Conservation (phyloP, 2,329 filamentous ascomycete species). For the Fusarium sp. region DNA sequence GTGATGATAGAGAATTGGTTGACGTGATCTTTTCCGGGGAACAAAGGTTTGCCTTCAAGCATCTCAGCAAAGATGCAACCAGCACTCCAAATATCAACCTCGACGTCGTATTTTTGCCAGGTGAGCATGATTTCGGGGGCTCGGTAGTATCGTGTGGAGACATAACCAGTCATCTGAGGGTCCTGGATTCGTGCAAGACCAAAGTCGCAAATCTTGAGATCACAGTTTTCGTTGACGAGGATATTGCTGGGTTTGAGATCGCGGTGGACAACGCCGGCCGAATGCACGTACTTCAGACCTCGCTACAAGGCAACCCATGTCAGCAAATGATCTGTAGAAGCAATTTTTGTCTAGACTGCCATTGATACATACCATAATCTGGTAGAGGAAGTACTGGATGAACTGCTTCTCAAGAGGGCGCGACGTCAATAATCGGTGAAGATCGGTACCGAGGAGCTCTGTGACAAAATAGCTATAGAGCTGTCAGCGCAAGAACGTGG, state of each 20-base stretch:
- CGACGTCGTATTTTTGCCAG: constrained; percentile 99
- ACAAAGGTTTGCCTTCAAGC: constrained; percentile 97
- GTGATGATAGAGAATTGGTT: constrained; percentile 99
- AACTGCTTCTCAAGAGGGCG: constrained; percentile 98
- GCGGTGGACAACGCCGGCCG: constrained; percentile 95
- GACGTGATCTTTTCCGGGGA: constrained; percentile 98
- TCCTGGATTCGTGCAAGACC: constrained; percentile 97
- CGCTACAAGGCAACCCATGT: constrained; percentile 65
- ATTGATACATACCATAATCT: constrained; percentile 81
- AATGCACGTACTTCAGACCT: constrained; percentile 98
- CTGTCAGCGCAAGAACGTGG: constrained; percentile 30
- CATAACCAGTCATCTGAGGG: constrained; percentile 99
- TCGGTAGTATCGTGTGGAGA: constrained; percentile 98
- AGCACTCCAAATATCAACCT: constrained; percentile 99
- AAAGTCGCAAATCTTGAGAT: constrained; percentile 99
- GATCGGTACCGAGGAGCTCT: constrained; percentile 94
- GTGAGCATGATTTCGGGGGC: constrained; percentile 99
- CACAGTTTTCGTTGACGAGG: constrained; percentile 99
- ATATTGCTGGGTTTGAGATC: constrained; percentile 99
- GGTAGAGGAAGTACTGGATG: constrained; percentile 99
- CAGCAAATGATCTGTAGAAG: constrained; percentile 7
- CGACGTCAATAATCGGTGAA: constrained; percentile 94
- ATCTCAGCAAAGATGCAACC: constrained; percentile 99
- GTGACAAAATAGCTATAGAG: constrained; percentile 90
- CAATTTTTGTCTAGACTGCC: neutral